These are phyloP conservation scores for Sphaceloma murrayae DNA, from an alignment of 2,329 filamentous ascomycete genomes.

Conservation along the genomic window DNA sequence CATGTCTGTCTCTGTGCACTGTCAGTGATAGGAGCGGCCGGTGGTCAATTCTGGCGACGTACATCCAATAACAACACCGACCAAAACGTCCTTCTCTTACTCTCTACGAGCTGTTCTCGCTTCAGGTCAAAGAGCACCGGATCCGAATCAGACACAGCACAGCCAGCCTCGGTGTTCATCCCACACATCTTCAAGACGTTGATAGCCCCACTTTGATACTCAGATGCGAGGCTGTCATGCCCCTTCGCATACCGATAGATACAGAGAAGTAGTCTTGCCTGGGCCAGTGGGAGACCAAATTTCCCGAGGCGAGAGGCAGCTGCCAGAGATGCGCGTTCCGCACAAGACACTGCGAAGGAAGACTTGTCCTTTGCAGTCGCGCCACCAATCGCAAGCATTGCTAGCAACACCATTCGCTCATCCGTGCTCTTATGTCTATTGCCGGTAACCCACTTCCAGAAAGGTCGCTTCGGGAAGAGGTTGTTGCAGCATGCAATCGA, in stretches of 20 bases:
- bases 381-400: constrained; percentile 49
- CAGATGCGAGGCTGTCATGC: constrained; percentile 51
- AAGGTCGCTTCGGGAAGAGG: constrained; percentile 47
- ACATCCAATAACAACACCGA: constrained; percentile 59
- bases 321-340: constrained; percentile 49
- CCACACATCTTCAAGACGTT: constrained; percentile 51
- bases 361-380: constrained; percentile 43
- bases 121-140: constrained; percentile 24
- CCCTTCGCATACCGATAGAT: constrained; percentile 56
- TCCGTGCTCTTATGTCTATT: constrained; percentile 25
- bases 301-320: constrained; percentile 42
- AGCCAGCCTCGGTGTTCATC: constrained; percentile 52
- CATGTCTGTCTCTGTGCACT: constrained; percentile 48
- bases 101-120: constrained; percentile 47
- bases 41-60: too few relatives aligned
- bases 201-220: constrained; percentile 54
- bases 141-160: constrained; percentile 20
- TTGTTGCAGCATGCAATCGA: constrained; percentile 46
- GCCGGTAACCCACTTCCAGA: constrained; percentile 49
- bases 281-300: constrained; percentile 55
- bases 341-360: constrained; percentile 38
- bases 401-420: constrained; percentile 53
- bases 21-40: too few relatives aligned
- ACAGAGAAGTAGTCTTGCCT: constrained; percentile 56
- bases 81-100: constrained; percentile 63